Evolutionary conservation across 2,329 filamentous ascomycete genomes (phyloP).

Genomic region (Botrytis fabae): DNA sequence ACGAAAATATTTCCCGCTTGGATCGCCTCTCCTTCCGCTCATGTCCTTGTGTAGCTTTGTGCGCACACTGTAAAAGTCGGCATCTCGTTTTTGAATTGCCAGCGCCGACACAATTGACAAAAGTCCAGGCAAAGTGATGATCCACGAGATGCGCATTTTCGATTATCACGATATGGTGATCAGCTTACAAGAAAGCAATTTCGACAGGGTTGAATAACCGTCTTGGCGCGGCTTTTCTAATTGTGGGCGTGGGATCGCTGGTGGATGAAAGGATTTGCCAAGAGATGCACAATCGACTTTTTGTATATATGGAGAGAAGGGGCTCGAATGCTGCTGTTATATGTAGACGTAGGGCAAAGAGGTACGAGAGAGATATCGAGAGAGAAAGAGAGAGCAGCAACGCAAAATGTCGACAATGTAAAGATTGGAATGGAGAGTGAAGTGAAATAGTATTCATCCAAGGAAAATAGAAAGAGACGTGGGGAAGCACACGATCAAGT

Average conservation of each 20-base stretch:
- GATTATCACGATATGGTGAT: conserved; percentile 2
- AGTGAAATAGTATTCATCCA: neutral
- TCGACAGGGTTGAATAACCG: conserved; percentile 20
- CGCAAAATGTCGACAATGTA: neutral
- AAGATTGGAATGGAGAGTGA: neutral
- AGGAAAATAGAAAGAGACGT: neutral
- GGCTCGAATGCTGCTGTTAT: neutral
- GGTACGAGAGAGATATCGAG: no score
- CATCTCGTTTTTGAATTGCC: conserved; percentile 37
- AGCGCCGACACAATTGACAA: conserved; percentile 33
- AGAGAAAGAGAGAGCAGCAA: neutral
- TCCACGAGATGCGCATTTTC: conserved; percentile 37
- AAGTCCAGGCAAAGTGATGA: conserved; percentile 33
- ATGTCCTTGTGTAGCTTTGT: conserved; percentile 39
- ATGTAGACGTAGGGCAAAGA: conserved; percentile 2
- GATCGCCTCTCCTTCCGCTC: conserved; percentile 37
- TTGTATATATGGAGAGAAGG: neutral
- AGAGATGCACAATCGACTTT: conserved; percentile 1
- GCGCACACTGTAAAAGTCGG: conserved; percentile 38
- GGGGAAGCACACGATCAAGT: conserved; percentile 23
- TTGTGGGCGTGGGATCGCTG: neutral
- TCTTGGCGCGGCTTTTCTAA: conserved; percentile 18
- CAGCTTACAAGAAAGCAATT: neutral
- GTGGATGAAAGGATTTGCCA: conserved; percentile 4
- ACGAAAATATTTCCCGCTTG: conserved; percentile 44